Percentiles rank a stretch among this genome's conserved stretches.
These are phyloP conservation scores for Ilyonectria mors-panacis DNA, from an alignment of 2,329 filamentous ascomycete genomes.

Conservation along the genomic window DNA sequence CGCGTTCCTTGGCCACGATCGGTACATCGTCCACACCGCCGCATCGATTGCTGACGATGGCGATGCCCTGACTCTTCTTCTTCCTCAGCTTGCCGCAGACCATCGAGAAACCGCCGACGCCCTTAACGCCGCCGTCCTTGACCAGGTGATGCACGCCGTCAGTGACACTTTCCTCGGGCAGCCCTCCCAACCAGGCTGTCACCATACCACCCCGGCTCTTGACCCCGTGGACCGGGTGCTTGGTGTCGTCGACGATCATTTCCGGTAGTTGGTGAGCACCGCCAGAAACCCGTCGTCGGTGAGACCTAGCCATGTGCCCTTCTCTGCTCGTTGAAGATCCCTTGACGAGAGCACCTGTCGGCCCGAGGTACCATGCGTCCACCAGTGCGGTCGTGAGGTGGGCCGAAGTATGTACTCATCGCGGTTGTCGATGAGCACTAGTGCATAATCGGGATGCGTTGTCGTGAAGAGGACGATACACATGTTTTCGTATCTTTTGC, in stretches of 20 bases:
- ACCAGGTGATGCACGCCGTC: constrained; percentile 69
- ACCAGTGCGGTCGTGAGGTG: constrained; percentile 76
- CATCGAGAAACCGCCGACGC: constrained; percentile 77
- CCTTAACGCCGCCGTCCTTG: constrained; percentile 67
- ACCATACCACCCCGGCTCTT: constrained; percentile 76
- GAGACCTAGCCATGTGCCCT: constrained; percentile 77
- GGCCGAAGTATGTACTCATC: constrained; percentile 80
- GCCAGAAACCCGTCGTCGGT: constrained; percentile 73
- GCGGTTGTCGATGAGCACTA: constrained; percentile 84
- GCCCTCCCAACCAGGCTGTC: constrained; percentile 71
- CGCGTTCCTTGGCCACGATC: constrained; percentile 67
- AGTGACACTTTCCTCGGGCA: constrained; percentile 62
- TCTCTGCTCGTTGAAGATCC: constrained; percentile 73
- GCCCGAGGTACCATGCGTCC: constrained; percentile 63
- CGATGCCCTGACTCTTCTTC: constrained; percentile 66
- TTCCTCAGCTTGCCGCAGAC: constrained; percentile 73
- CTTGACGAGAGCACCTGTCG: constrained; percentile 70
- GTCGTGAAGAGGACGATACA: constrained; percentile 85
- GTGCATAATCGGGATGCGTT: constrained; percentile 80
- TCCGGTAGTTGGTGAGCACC: constrained; percentile 79
- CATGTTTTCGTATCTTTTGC: constrained; percentile 62
- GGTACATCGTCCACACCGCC: constrained; percentile 69
- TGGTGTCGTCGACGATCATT: constrained; percentile 62
- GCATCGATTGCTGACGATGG: constrained; percentile 74
- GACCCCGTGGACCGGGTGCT: constrained; percentile 67